Percentiles rank a stretch among this genome's conserved stretches.
These are phyloP conservation scores for Mycena alexandri DNA, from an alignment of 768 basidiomycete species.

Conservation along the genomic window DNA sequence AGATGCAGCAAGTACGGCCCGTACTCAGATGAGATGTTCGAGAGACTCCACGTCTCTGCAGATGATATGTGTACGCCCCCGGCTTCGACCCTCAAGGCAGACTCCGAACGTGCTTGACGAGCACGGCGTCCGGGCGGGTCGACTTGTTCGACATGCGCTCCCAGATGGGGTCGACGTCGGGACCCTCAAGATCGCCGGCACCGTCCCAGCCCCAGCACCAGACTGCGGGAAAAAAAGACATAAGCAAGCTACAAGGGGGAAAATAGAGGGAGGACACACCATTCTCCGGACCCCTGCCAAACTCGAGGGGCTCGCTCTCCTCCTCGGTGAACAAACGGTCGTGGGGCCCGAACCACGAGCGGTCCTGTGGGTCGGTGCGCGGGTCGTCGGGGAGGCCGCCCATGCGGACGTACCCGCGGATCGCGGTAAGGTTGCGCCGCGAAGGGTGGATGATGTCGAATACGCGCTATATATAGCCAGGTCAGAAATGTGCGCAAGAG, in stretches of 20 bases:
- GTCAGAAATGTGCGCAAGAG: slow-evolving; percentile 4
- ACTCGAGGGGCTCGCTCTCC: slow-evolving; percentile 82
- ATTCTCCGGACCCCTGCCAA: slow-evolving; percentile 84
- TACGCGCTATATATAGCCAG: slow-evolving; percentile 65
- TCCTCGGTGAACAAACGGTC: slow-evolving; percentile 93
- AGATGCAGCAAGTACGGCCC: neutral
- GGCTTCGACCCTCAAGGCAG: slow-evolving; percentile 36
- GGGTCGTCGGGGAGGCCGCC: slow-evolving; percentile 98
- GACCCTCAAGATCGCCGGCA: slow-evolving; percentile 96
- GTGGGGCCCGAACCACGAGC: slow-evolving; percentile 98
- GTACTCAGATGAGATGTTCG: too few species aligned
- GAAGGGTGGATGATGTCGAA: slow-evolving; percentile 95
- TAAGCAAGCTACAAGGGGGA: slow-evolving; percentile 9
- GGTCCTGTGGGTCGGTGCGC: slow-evolving; percentile 95
- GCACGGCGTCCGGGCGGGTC: slow-evolving; percentile 67
- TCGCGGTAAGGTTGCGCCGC: slow-evolving; percentile 93
- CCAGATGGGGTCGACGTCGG: slow-evolving; percentile 99
- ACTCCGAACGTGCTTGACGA: slow-evolving; percentile 77
- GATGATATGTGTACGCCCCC: too few species aligned
- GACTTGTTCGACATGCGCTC: slow-evolving; percentile 82
- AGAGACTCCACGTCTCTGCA: too few species aligned
- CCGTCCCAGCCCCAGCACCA: slow-evolving; percentile 99
- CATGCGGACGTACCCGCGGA: slow-evolving; percentile 92
- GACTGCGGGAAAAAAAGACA: slow-evolving; percentile 60
- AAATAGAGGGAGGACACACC: slow-evolving; percentile 65